Base-by-base conservation (phyloP, 345 rosid species). In the Gossypium sturtianum region DNA sequence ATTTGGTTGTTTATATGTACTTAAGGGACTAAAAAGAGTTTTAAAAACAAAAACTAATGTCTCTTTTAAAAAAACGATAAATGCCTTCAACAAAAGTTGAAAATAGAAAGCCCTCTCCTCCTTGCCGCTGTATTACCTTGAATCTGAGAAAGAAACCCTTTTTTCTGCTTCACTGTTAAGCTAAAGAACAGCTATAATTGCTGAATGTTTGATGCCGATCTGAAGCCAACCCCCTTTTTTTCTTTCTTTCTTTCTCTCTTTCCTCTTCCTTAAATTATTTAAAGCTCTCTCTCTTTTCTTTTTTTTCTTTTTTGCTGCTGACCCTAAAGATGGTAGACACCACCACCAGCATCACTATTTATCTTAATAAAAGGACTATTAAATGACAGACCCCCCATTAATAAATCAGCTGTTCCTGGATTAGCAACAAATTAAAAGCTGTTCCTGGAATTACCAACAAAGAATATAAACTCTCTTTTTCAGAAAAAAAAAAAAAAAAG, bases 371-470 rank as follows among this genome's bases (percentile, higher is more conserved):
- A 66, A 69, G 64, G 56, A 80, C 69, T 71, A 76, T 59, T 61
- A 82, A 80, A 82, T 60, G 62, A 54, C 63, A 56, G 43, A 23
- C 53, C 54, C 25, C 45, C 16, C 60, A 77, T 61, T 74, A 75
- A 76, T 82, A 65, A 82, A 78, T 62, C 71, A 70, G 57, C 63
- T 80, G 88, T 82, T 82, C 76, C 84, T 71, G 75, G 74, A 53
- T 87, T 70, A 78, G 80, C 83, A 84, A 80, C 85, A 80, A 79
- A n/a, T 12, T 51, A 13, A 54, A 10, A 69, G 54, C 62, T 80
- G 88, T 82, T 82, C 77, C 84, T 70, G 77, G 74, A 79, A 51
- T 86, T 70, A 78, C 81, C 84, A 84, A 80, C 85, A 80, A 79
- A 45, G 23, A 61, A 58, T 57, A 51, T 54, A 68, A 75, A 70